These are phyloP conservation scores for Biscogniauxia mediterranea DNA, from an alignment of 2,329 filamentous ascomycete genomes.

Conservation along the genomic window DNA sequence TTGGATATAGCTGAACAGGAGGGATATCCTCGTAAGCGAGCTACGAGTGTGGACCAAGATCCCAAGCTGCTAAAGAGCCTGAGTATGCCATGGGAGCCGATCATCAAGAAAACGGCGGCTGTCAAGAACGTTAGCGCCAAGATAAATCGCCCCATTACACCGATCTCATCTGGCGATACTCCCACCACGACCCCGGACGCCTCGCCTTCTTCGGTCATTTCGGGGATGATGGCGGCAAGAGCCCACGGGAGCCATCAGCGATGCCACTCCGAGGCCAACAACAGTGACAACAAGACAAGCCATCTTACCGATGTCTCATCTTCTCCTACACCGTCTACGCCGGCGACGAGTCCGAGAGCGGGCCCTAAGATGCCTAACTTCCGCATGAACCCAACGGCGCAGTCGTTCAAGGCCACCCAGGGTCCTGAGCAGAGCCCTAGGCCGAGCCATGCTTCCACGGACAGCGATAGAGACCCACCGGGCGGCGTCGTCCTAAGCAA, in stretches of 20 bases:
- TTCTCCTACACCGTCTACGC: slow-evolving; percentile 1
- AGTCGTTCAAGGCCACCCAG: slow-evolving; percentile 1
- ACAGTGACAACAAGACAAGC: not conserved
- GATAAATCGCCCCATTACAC: not conserved
- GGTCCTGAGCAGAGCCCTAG: not conserved
- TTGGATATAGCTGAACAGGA: not conserved
- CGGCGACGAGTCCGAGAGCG: not conserved
- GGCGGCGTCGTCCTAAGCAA: no score
- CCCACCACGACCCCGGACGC: not conserved
- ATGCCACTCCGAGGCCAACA: not conserved
- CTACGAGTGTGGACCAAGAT: not conserved
- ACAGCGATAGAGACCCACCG: not conserved
- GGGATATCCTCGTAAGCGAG: not conserved
- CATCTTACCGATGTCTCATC: not conserved
- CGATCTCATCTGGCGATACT: no score
- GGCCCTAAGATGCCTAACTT: not conserved
- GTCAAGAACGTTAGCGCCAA: not conserved
- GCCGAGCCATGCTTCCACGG: not conserved
- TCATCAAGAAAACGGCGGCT: not conserved
- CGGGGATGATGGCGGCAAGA: not conserved
- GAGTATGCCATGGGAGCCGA: no score
- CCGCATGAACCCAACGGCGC: slow-evolving; percentile 4
- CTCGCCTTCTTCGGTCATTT: not conserved
- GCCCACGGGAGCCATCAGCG: no score
- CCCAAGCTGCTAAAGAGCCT: not conserved